These are phyloP conservation scores for Paradendryphiella salina DNA, from an alignment of 2,329 filamentous ascomycete genomes.

Conservation along the genomic window DNA sequence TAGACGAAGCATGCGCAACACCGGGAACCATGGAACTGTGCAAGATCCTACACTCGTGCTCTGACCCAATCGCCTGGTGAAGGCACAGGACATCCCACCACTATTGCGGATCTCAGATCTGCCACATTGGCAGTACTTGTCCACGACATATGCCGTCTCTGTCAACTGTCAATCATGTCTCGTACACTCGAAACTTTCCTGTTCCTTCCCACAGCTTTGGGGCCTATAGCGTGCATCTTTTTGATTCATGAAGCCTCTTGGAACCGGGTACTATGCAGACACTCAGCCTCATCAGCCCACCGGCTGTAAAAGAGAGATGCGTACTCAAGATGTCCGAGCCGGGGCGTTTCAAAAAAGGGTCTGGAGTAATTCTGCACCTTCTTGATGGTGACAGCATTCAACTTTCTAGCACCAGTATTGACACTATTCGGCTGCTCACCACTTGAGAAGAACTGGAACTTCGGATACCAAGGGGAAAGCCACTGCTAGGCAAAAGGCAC, in stretches of 20 bases:
- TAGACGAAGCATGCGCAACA: background rate
- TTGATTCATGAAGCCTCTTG: conserved; percentile 4
- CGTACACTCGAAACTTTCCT: background rate
- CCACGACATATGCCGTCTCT: background rate
- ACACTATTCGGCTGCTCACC: conserved; percentile 35
- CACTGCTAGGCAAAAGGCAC: conserved; percentile 32
- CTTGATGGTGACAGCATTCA: conserved; percentile 31
- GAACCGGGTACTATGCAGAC: conserved; percentile 7
- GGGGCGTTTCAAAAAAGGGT: conserved; percentile 8
- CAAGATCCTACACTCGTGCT: background rate
- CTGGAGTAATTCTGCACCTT: conserved; percentile 6
- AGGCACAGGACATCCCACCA: conserved; percentile 4
- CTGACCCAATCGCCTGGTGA: conserved; percentile 1
- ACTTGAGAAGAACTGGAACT: conserved; percentile 36
- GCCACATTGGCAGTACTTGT: background rate
- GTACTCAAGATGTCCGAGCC: conserved; percentile 1
- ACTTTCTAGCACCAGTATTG: conserved; percentile 31
- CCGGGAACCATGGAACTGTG: conserved; percentile 1
- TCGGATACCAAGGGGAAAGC: conserved; percentile 13
- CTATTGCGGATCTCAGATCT: conserved; percentile 1
- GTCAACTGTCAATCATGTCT: background rate
- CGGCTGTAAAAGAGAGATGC: conserved; percentile 4
- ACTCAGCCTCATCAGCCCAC: conserved; percentile 5
- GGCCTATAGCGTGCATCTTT: background rate
- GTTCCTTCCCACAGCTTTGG: conserved; percentile 1